Base-by-base conservation (phyloP, 2,329 filamentous ascomycete species). In the Colletotrichum aenigma region DNA sequence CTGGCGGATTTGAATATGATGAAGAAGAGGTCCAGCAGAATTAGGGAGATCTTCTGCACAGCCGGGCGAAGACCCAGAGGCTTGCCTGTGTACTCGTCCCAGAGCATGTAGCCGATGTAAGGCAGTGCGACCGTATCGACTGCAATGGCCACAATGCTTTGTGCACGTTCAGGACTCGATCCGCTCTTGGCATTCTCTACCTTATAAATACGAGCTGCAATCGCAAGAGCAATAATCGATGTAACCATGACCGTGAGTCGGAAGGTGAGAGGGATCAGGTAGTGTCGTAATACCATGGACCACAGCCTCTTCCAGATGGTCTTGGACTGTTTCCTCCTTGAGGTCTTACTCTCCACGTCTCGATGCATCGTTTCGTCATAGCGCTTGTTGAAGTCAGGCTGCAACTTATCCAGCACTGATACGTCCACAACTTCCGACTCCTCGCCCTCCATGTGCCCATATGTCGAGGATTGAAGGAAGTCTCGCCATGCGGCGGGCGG, bases 1-100 rank as follows among this genome's bases (percentile, higher is more conserved):
- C 98, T 98, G 67, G 96, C 96, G 6, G 96, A 96, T 84, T 98
- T 96, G 87, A 99, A 98, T 56, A 98, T 96, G 81, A 99, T 98
- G 83, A 99, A 99, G 81, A 98, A 93, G 5, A 99, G 89, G 85
- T 99, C 97, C 73, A 98, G 91, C 70, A 99, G 91, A 76, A 98
- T 94, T 66, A 99, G 91, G 16, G 94, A 92, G 78, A 98, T 94
- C 84, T 99, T 99, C 65, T 95, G 94, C 72, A 93, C 93, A 12
- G 95, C 93, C 8, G 93, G 93, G 58, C 97, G 94, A 76, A 99
- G 87, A 2, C 97, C 97, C 24, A 99, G 88, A 26, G 97, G 97
- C 83, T 97, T 97, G 34, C 95, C 95, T 7, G 95, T 97, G 85
- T 98, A 98, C 86, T 99, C 97, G 82, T 99, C 97, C 86, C 93